Evolutionary conservation across 352 stramenopile species (phyloP).

Genomic region (Pythium monospermum): DNA sequence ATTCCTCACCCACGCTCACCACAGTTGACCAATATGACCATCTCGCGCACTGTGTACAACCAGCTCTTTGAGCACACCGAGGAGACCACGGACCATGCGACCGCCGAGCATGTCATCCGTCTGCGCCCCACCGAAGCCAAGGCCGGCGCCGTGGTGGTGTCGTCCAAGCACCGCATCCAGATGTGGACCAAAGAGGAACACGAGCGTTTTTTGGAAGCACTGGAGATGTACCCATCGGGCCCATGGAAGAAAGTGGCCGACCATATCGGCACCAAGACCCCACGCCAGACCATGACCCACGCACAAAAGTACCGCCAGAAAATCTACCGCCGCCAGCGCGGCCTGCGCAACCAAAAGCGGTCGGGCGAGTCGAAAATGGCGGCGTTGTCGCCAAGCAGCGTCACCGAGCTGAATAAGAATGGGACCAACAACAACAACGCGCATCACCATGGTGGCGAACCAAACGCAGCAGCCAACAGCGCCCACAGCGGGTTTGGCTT

Average conservation of each 20-base stretch:
- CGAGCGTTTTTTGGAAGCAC: slow-evolving; percentile 75
- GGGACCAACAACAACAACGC: slow-evolving; percentile 20
- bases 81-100: slow-evolving; percentile 39
- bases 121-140: slow-evolving; percentile 76
- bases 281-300: slow-evolving; percentile 92
- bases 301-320: slow-evolving; percentile 84
- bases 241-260: slow-evolving; percentile 86
- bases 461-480: slow-evolving; percentile 7
- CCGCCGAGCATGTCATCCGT: slow-evolving; percentile 67
- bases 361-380: slow-evolving; percentile 30
- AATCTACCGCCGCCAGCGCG: slow-evolving; percentile 66
- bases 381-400: slow-evolving; percentile 47
- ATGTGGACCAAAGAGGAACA: slow-evolving; percentile 87
- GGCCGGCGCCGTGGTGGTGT: slow-evolving; percentile 68
- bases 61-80: slow-evolving; percentile 71
- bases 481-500: slow-evolving; percentile 39
- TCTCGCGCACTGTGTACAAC: slow-evolving; percentile 80
- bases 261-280: slow-evolving; percentile 80
- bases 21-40: slow-evolving; percentile 45
- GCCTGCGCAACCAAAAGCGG: slow-evolving; percentile 71
- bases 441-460: too few relatives aligned
- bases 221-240: slow-evolving; percentile 80
- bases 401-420: slow-evolving; percentile 56
- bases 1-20: not conserved
- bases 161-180: slow-evolving; percentile 78